Conservation (phyloP, 345 rosid species). For the Salix dunnii region DNA sequence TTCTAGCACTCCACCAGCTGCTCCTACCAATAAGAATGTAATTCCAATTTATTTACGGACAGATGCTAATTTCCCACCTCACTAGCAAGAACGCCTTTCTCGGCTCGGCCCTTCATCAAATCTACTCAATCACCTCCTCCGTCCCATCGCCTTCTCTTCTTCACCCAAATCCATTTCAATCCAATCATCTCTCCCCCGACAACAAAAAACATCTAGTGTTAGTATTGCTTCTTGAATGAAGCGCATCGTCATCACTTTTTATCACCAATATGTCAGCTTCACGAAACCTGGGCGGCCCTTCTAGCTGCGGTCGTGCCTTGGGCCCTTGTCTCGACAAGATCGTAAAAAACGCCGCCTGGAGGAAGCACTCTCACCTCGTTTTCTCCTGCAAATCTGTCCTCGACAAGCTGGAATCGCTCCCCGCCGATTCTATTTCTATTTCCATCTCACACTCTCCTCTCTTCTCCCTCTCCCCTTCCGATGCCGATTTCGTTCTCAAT, state of each 20-base stretch:
- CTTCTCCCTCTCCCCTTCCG: conserved; percentile 56
- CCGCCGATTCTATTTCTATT: conserved; percentile 32
- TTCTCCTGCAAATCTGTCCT: conserved; percentile 81
- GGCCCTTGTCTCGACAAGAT: conserved; percentile 84
- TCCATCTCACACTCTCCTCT: conserved; percentile 47
- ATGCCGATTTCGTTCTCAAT: conserved; percentile 52
- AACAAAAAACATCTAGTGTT: background rate
- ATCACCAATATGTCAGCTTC: conserved; percentile 51
- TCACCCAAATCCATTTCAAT: no score
- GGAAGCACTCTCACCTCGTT: conserved; percentile 85
- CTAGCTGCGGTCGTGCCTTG: conserved; percentile 72
- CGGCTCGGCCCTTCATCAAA: background rate
- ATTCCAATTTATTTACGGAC: no score
- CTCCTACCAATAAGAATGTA: no score
- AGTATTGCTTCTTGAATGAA: background rate
- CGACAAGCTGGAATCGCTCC: conserved; percentile 64
- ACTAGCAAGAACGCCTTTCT: background rate
- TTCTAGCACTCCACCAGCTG: no score
- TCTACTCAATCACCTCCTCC: background rate
- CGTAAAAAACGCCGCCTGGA: conserved; percentile 92
- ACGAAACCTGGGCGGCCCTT: conserved; percentile 71
- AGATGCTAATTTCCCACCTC: background rate
- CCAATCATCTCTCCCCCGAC: background rate
- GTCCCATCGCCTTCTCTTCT: no score
- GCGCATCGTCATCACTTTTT: background rate